Conservation (phyloP, 352 stramenopile species). For the Lagenidium giganteum region DNA sequence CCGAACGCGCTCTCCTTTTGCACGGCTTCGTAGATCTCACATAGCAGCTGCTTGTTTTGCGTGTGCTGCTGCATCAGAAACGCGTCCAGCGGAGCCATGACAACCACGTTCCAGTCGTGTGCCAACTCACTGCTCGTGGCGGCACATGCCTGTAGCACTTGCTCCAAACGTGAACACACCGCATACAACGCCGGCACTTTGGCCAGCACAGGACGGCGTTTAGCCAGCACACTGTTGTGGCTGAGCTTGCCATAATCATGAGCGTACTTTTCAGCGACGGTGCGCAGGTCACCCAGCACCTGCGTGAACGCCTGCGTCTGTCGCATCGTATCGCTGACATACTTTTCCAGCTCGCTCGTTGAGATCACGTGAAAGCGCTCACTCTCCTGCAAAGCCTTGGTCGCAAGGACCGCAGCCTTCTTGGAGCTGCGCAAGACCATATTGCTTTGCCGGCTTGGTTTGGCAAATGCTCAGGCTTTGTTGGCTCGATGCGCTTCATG, state of each 20-base stretch:
- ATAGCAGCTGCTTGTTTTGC: slow-evolving; percentile 33
- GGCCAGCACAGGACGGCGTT: too few relatives aligned
- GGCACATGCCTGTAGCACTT: slow-evolving; percentile 16
- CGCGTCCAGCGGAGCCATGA: slow-evolving; percentile 25
- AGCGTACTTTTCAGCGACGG: slow-evolving; percentile 31
- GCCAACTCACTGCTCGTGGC: slow-evolving; percentile 16
- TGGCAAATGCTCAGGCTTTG: too few relatives aligned
- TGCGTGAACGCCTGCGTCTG: slow-evolving; percentile 15
- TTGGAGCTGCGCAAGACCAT: too few relatives aligned
- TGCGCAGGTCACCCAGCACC: slow-evolving; percentile 30
- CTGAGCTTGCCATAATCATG: slow-evolving; percentile 22
- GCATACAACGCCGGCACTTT: too few relatives aligned
- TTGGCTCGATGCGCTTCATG: too few relatives aligned
- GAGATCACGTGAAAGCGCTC: too few relatives aligned
- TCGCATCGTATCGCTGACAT: slow-evolving; percentile 24
- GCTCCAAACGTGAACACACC: too few relatives aligned
- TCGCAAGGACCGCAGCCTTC: too few relatives aligned
- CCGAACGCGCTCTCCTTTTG: slow-evolving; percentile 35
- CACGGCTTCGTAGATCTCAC: slow-evolving; percentile 34
- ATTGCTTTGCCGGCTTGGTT: too few relatives aligned
- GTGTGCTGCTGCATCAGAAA: slow-evolving; percentile 29
- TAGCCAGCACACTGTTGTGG: too few relatives aligned
- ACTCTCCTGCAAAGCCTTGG: too few relatives aligned
- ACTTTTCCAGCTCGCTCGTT: slow-evolving; percentile 30
- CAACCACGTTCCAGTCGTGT: slow-evolving; percentile 19